phyloP scores from a whole-genome alignment of 768 basidiomycete species.

The Ramaria sp. region DNA sequence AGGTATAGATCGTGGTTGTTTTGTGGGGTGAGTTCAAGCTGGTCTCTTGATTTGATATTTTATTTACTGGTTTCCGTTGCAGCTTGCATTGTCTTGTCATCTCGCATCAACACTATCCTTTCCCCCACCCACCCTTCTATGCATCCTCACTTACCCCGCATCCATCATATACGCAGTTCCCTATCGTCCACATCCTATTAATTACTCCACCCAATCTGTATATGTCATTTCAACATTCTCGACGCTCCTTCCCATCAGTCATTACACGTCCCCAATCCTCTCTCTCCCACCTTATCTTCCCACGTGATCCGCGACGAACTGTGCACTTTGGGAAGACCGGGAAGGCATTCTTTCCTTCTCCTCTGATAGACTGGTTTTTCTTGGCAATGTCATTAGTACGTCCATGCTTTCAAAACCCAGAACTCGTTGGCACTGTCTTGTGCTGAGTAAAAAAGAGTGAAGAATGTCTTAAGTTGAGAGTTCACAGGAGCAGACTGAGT shows the following conservation, averaged over 20 bases:
- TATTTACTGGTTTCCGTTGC: background rate
- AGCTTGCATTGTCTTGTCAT: background rate
- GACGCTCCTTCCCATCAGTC: background rate
- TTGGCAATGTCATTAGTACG: background rate
- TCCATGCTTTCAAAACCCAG: background rate
- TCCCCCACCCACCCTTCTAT: background rate
- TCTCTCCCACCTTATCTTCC: background rate
- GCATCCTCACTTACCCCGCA: background rate
- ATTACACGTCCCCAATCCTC: background rate
- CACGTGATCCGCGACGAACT: background rate
- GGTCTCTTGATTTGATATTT: background rate
- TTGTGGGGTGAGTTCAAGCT: background rate
- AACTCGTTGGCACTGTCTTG: background rate
- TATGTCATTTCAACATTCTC: background rate
- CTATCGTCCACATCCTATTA: background rate
- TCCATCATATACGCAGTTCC: background rate
- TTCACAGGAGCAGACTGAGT: too few relatives aligned
- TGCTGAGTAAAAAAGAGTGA: too few relatives aligned
- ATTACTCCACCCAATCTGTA: background rate
- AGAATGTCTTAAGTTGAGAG: too few relatives aligned
- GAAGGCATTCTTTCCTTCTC: background rate
- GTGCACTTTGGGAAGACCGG: background rate
- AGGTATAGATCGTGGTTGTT: background rate
- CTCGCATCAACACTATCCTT: background rate
- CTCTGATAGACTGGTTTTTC: background rate